Evolutionary conservation across 2,329 filamentous ascomycete species (phyloP).

Genomic region (Diplodia scrobiculata): DNA sequence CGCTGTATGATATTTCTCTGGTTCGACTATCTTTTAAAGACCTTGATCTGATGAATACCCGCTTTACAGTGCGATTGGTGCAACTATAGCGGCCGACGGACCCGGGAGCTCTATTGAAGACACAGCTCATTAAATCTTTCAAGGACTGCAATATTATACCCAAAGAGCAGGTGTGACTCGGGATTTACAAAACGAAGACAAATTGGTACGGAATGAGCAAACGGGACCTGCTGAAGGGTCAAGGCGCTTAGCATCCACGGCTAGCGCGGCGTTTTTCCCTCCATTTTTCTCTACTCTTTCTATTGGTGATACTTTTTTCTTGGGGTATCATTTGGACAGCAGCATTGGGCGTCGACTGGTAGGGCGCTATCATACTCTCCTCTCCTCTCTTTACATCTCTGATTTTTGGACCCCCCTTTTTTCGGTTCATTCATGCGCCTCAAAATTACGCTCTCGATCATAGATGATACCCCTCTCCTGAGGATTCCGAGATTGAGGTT

Average conservation of each 20-base stretch:
- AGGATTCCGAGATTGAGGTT: too few species aligned
- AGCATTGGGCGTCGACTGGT: not conserved
- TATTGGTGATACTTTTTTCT: not conserved
- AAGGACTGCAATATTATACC: not conserved
- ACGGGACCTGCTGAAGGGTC: not conserved
- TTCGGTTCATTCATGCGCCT: not conserved
- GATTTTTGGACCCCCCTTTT: too few species aligned
- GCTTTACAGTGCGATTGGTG: slow-evolving; percentile 45
- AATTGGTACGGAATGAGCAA: not conserved
- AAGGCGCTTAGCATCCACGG: slow-evolving; percentile 6
- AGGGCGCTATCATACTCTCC: not conserved
- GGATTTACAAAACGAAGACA: not conserved
- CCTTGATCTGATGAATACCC: not conserved
- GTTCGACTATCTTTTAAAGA: not conserved
- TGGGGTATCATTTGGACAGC: not conserved
- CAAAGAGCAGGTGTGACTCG: not conserved
- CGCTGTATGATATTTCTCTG: slow-evolving; percentile 42
- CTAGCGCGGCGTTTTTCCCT: not conserved
- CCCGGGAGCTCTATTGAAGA: slow-evolving; percentile 41
- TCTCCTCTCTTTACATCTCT: not conserved
- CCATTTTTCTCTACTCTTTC: not conserved
- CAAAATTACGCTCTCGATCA: not conserved
- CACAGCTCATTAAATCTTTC: not conserved
- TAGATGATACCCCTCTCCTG: slow-evolving; percentile 3
- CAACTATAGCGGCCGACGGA: slow-evolving; percentile 42